Base-by-base conservation (phyloP, 306 rosid species). In the Cucurbita pepo region DNA sequence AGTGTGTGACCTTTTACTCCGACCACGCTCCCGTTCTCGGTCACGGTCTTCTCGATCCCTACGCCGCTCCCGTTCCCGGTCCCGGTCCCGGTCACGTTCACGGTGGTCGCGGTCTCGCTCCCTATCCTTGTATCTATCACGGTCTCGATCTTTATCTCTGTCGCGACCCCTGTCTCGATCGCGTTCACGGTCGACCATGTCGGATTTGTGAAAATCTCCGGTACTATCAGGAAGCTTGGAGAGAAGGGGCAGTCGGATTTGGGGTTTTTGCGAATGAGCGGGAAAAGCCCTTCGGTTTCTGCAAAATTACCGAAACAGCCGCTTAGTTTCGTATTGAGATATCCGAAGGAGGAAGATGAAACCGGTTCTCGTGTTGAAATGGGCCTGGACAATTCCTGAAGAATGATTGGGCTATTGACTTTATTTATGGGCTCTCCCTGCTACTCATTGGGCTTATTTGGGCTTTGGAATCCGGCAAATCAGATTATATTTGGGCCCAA, bases 1-100 rank as follows among this genome's bases (percentile, higher is more conserved):
- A 1, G 95, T 77, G 41, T 89, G 92, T 8, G 96, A 88, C 77
- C 92, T 83, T 87, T 89, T 94, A 84, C 76, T 78, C 25, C 87
- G 90, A 15, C 50, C 52, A 13, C 95, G 80, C 48, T 87, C 96
- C 0, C 92, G 86, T 8, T 88, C 96, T 0, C 90, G 85, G 5
- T 81, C 88, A 13, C 69, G 77, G 37, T 75, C 69, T 4, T 59
- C 91, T 0, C 87, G 83, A 2, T 71, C 69, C 10, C 81, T 51
- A 0, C 80, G 85, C 0, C 88, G 69, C 4, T 85, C 87, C 0
- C 86, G 41, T 69, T 85, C 90, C 0, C 90, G 79, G 7, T 77
- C 84, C 0, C 84, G 76, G 4, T 85, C 91, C 1, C 87, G 56
- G 38, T 53, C 64, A 18, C 90, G 82, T 5, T 82, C 90, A 51